Evolutionary conservation across 257 asterid genomes (phyloP).

Genomic region (Leptodermis oblonga): DNA sequence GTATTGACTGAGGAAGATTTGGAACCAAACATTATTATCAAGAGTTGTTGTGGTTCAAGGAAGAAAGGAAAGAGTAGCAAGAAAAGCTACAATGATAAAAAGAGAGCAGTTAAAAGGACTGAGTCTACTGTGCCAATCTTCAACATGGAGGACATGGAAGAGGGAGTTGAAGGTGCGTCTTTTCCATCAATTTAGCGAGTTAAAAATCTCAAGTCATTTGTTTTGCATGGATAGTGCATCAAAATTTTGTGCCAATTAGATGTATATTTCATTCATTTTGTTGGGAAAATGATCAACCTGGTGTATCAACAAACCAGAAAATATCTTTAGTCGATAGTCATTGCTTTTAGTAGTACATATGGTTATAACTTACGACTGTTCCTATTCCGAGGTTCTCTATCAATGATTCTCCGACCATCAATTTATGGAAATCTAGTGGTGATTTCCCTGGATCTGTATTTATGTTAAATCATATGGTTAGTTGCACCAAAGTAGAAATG

Average conservation of each 20-base stretch:
- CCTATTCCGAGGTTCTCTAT: neutral
- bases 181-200: neutral
- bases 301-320: neutral
- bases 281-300: neutral
- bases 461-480: neutral
- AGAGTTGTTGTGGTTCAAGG: conserved; percentile 71
- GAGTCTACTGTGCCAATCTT: conserved; percentile 77
- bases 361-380: neutral
- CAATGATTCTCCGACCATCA: neutral
- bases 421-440: neutral
- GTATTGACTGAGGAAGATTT: conserved; percentile 71
- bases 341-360: neutral
- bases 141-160: conserved; percentile 80
- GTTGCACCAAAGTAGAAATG: conserved; percentile 2
- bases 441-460: neutral
- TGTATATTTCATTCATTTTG: neutral
- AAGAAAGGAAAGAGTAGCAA: conserved; percentile 60
- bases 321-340: neutral
- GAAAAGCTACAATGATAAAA: conserved; percentile 66
- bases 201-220: neutral
- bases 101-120: conserved; percentile 65
- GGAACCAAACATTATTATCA: conserved; percentile 70
- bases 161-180: conserved; percentile 81
- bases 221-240: neutral
- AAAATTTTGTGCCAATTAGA: neutral